Evolutionary conservation across 495 filamentous ascomycete species (phyloP).

Genomic region (Aspergillus avenaceus): DNA sequence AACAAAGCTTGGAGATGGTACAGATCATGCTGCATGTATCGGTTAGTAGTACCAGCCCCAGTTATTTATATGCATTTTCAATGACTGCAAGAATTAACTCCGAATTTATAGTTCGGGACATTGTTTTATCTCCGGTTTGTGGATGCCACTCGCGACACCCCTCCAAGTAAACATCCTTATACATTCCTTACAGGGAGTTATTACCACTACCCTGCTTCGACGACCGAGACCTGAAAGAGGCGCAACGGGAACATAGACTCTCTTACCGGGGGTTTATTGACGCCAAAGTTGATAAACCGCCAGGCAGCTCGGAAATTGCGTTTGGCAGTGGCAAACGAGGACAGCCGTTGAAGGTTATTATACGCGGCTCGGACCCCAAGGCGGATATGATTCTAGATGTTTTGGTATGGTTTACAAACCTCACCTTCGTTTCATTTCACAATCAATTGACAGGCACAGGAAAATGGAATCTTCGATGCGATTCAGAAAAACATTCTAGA

Average conservation of each 20-base stretch:
- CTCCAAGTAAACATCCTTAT: background rate
- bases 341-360: slow-evolving; percentile 30
- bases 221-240: slow-evolving; percentile 23
- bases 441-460: slow-evolving; percentile 22
- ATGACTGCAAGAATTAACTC: background rate
- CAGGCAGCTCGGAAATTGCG: slow-evolving; percentile 2
- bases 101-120: slow-evolving; percentile 21
- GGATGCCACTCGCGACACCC: background rate
- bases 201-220: slow-evolving; percentile 28
- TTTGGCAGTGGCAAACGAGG: slow-evolving; percentile 20
- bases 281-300: background rate
- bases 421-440: background rate
- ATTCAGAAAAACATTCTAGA: slow-evolving; percentile 33
- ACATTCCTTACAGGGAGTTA: slow-evolving; percentile 26
- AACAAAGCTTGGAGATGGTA: slow-evolving; percentile 46
- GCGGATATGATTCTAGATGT: slow-evolving; percentile 41
- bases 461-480: slow-evolving; percentile 46
- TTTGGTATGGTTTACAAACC: slow-evolving; percentile 25
- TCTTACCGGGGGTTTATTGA: slow-evolving; percentile 28
- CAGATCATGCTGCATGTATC: slow-evolving; percentile 44
- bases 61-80: background rate
- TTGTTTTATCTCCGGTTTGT: slow-evolving; percentile 30
- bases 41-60: slow-evolving; percentile 17
- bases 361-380: slow-evolving; percentile 26
- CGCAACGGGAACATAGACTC: slow-evolving; percentile 13